Conservation (phyloP, 805 yeast genomes). For the Ogataea zsoltii region DNA sequence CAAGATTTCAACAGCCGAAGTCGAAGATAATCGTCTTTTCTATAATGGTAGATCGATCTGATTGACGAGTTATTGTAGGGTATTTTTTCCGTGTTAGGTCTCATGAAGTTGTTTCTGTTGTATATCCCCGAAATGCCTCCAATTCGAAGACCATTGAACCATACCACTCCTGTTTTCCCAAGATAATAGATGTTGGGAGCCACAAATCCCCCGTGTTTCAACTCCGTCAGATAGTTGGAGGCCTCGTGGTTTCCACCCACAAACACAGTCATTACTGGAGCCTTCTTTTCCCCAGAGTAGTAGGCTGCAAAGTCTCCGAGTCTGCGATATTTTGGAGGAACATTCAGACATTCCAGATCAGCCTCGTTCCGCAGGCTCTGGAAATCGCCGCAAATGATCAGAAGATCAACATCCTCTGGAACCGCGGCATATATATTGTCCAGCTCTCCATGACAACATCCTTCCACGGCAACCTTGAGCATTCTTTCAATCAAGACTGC, state of each 20-base stretch:
- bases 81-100: constrained; percentile 40
- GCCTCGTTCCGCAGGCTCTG: constrained; percentile 68
- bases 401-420: constrained; percentile 46
- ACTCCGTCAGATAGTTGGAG: constrained; percentile 69
- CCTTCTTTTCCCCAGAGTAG: constrained; percentile 56
- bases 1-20: constrained; percentile 41
- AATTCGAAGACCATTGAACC: constrained; percentile 74
- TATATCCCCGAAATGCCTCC: constrained; percentile 87
- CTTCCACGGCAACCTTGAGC: constrained; percentile 67
- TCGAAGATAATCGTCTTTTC: constrained; percentile 62
- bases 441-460: constrained; percentile 88
- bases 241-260: constrained; percentile 97
- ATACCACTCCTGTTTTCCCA: constrained; percentile 74
- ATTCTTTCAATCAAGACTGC: background rate
- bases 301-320: constrained; percentile 82
- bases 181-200: constrained; percentile 84
- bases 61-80: constrained; percentile 51
- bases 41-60: constrained; percentile 71
- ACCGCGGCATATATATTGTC: constrained; percentile 50
- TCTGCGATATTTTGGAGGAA: constrained; percentile 72
- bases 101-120: constrained; percentile 50
- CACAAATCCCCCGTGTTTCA: constrained; percentile 89
- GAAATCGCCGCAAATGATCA: constrained; percentile 89
- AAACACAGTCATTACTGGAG: constrained; percentile 78
- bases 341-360: constrained; percentile 71